A percentile compares a stretch with the other conserved stretches of the same genome.
These are phyloP conservation scores for Phialophora tarda DNA, from an alignment of 2,329 filamentous ascomycete species.

Conservation along the genomic window DNA sequence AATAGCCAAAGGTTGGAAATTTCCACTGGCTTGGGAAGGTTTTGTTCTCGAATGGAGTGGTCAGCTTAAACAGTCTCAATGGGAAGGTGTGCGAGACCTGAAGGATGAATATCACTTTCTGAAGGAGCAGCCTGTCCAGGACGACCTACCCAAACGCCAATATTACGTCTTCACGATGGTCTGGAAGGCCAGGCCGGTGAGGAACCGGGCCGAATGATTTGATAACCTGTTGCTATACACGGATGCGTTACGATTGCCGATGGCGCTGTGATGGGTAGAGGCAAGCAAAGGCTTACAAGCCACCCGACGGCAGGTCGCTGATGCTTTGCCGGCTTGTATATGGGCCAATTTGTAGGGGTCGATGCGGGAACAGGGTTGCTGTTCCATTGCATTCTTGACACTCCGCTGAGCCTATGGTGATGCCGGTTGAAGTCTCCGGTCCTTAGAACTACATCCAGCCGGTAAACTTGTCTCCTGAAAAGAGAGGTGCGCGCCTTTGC, in stretches of 20 bases:
- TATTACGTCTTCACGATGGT: slow-evolving; percentile 30
- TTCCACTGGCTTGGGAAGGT: slow-evolving; percentile 29
- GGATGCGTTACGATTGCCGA: not conserved
- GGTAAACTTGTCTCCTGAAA: too few species aligned
- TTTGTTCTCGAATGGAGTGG: slow-evolving; percentile 28
- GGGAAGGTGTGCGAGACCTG: slow-evolving; percentile 26
- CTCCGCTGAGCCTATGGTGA: not conserved
- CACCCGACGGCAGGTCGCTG: not conserved
- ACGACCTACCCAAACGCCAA: slow-evolving; percentile 20
- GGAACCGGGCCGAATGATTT: not conserved
- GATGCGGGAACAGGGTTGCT: not conserved
- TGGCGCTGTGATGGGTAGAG: not conserved
- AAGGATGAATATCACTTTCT: slow-evolving; percentile 21
- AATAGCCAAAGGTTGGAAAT: slow-evolving; percentile 40
- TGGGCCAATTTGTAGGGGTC: not conserved
- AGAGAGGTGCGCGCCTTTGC: too few species aligned
- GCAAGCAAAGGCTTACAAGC: not conserved
- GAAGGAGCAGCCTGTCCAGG: slow-evolving; percentile 12
- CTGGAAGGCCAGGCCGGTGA: slow-evolving; percentile 10
- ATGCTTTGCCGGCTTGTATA: not conserved
- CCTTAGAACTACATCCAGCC: not conserved
- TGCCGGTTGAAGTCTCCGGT: not conserved
- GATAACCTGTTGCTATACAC: not conserved
- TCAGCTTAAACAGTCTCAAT: slow-evolving; percentile 19
- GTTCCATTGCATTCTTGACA: not conserved